Base-by-base conservation (phyloP, 2,329 filamentous ascomycete genomes). In the Colletotrichum destructivum region DNA sequence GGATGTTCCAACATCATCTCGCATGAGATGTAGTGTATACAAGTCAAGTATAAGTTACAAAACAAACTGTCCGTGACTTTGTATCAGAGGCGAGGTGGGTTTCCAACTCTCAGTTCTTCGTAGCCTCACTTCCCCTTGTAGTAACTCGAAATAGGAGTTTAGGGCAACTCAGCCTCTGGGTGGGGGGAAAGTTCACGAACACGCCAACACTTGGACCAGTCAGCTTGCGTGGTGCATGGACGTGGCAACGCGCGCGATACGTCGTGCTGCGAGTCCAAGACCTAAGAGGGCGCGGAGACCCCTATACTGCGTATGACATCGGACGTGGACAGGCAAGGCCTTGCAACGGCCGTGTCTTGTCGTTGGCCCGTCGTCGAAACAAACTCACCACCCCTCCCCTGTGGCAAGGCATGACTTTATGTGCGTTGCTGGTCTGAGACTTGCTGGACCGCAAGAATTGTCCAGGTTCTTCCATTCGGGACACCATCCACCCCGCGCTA, bases 341-440 rank as follows among this genome's bases (percentile, higher is more conserved):
- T 31, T 31, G 42, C 40, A 18, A n/a, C 7, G 38, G 12, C 31
- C 15, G 6, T 13, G 35, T 16, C 44, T 55, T 23, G 55, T 15
- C n/a, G 59, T 42, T 52, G 35, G 54, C 21, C 44, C 13, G 68
- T 68, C 42, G 64, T 71, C 35, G 55, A 62, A 68, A 71, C 68
- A 62, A 68, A 68, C 68, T 71, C 42, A 51, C 6, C 12, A 26
- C 63, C 63, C 68, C 61, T 69, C 66, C 46, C n/a, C 51, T 46
- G 23, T 18, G 42, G 35, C 44, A 44, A 31, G 35, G 51, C 51
- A 47, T 46, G 13, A 35, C 3, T 18, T 18, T 5, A 31, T 31
- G 7, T 59, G 16, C 38, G 44, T 46, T 18, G 15, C 40, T 31
- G 31, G 31, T 6, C 40, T 18, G 18, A 23, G 15, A 49, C 23